phyloP scores from a whole-genome alignment of 1,139 yeast genomes.

The Suhomyces anneliseae region DNA sequence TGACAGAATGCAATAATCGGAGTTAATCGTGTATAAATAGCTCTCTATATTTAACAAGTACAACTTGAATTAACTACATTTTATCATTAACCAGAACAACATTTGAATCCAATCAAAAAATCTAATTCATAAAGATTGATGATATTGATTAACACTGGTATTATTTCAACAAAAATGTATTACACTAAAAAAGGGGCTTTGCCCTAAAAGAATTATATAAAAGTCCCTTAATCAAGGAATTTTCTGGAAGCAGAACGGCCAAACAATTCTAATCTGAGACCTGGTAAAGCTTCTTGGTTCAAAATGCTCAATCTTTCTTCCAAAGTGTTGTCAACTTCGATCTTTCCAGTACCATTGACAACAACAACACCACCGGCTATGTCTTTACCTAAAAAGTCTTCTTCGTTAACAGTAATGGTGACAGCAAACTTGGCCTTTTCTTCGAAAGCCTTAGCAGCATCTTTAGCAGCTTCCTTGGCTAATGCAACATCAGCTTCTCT shows the following conservation, averaged over 20 bases:
- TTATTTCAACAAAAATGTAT: background rate
- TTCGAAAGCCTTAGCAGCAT: constrained; percentile 65
- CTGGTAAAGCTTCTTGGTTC: constrained; percentile 86
- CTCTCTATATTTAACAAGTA: too few species aligned
- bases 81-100: too few species aligned
- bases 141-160: background rate
- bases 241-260: constrained; percentile 87
- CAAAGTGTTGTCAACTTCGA: constrained; percentile 87
- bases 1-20: too few species aligned
- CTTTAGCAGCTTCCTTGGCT: constrained; percentile 62
- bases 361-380: constrained; percentile 85
- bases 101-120: too few species aligned
- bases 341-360: constrained; percentile 71
- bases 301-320: constrained; percentile 88
- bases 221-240: constrained; percentile 67
- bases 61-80: too few species aligned
- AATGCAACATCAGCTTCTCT: constrained; percentile 66
- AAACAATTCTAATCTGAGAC: constrained; percentile 84
- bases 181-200: background rate
- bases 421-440: constrained; percentile 55
- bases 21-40: too few species aligned
- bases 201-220: constrained; percentile 8
- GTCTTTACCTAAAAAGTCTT: constrained; percentile 56
- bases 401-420: constrained; percentile 54
- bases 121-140: background rate